A percentile compares a stretch with the other conserved stretches of the same genome.
These are phyloP conservation scores for Nepenthes mirabilis DNA, from an alignment of 148 eudicot species.

Conservation along the genomic window DNA sequence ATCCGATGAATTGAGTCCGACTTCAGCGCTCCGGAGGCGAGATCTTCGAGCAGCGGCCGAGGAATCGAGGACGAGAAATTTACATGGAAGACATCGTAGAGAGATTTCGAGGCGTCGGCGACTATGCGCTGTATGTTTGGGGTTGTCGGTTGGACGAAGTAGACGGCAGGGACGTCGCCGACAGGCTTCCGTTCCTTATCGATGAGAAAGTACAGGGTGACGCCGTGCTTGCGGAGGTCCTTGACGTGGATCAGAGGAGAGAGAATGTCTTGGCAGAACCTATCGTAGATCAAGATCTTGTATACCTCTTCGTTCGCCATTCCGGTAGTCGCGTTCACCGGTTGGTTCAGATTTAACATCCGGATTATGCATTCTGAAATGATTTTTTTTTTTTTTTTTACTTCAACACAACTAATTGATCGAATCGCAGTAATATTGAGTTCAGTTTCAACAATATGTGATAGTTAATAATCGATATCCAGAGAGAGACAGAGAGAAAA, in stretches of 20 bases:
- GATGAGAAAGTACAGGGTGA: conserved; percentile 75
- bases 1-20: conserved; percentile 59
- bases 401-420: background rate
- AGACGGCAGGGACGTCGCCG: conserved; percentile 87
- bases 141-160: conserved; percentile 55
- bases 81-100: conserved; percentile 73
- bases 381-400: background rate
- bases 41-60: conserved; percentile 65
- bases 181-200: conserved; percentile 86
- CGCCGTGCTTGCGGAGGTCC: conserved; percentile 91
- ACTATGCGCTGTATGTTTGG: conserved; percentile 49
- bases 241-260: conserved; percentile 92
- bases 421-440: conserved; percentile 2
- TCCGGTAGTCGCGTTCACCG: conserved; percentile 44
- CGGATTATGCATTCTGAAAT: conserved; percentile 70
- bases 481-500: background rate
- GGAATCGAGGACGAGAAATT: conserved; percentile 86
- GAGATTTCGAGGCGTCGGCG: conserved; percentile 42
- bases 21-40: conserved; percentile 50
- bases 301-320: conserved; percentile 82
- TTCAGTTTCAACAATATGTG: background rate
- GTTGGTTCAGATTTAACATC: conserved; percentile 89
- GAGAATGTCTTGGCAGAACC: conserved; percentile 65
- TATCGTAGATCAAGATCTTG: conserved; percentile 93
- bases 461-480: background rate